A percentile compares a stretch with the other conserved stretches of the same genome.
Evolutionary conservation across 176 grass and related monocot species (phyloP).

Genomic region (Carex kokanica): DNA sequence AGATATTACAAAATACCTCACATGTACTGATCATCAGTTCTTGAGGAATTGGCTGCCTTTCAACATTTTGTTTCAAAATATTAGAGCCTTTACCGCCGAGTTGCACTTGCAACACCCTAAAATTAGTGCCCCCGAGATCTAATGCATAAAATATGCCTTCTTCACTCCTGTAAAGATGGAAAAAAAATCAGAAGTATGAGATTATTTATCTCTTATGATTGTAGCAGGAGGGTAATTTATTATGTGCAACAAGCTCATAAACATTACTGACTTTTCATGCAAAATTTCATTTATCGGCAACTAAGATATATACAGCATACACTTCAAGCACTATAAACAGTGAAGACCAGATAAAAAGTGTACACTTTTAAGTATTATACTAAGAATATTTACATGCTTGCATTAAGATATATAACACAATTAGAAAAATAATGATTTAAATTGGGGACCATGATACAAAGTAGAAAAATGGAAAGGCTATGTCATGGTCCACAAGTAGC

Average conservation of each 20-base stretch:
- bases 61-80: conserved; percentile 57
- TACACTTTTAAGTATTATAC: background rate
- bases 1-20: conserved; percentile 46
- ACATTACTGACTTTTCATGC: background rate
- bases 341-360: background rate
- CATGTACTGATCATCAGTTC: conserved; percentile 57
- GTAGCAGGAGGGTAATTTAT: background rate
- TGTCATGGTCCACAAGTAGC: conserved; percentile 26
- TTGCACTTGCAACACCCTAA: conserved; percentile 79
- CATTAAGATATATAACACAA: background rate
- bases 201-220: background rate
- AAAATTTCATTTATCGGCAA: background rate
- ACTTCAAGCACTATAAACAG: background rate
- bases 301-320: background rate
- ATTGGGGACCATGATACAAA: conserved; percentile 22
- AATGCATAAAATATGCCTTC: conserved; percentile 80
- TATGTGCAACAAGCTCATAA: background rate
- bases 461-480: conserved; percentile 9
- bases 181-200: background rate
- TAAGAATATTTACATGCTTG: background rate
- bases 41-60: conserved; percentile 54
- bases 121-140: conserved; percentile 80
- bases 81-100: conserved; percentile 53
- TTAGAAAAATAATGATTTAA: background rate
- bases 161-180: conserved; percentile 48